Conservation (phyloP, 176 grass and related monocot species). For the Cymbopogon citratus region DNA sequence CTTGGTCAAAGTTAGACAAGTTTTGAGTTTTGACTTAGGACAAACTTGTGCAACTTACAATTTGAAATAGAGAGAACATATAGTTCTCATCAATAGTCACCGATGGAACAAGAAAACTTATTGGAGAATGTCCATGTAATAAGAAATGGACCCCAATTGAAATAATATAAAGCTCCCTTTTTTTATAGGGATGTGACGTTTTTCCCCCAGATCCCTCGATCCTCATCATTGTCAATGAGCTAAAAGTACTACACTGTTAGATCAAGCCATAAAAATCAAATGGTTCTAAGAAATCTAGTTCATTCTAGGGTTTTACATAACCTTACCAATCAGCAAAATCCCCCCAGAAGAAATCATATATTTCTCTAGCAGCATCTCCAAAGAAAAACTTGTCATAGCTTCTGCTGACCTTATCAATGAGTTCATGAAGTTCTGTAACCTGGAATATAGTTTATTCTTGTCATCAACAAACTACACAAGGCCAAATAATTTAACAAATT, state of each 20-base stretch:
- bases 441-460: slow-evolving; percentile 31
- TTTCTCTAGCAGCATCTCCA: slow-evolving; percentile 95
- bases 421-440: slow-evolving; percentile 92
- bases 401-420: slow-evolving; percentile 72
- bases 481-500: slow-evolving; percentile 24
- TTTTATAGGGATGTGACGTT: not conserved
- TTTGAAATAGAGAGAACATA: not conserved
- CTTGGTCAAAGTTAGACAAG: not conserved
- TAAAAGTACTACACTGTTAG: not conserved
- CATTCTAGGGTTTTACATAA: slow-evolving; percentile 1
- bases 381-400: slow-evolving; percentile 99
- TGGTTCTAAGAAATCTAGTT: not conserved
- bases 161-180: not conserved
- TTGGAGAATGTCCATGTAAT: not conserved
- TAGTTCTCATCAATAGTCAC: not conserved
- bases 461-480: slow-evolving; percentile 23
- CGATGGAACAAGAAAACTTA: not conserved
- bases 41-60: not conserved
- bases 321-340: slow-evolving; percentile 98
- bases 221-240: not conserved
- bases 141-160: not conserved
- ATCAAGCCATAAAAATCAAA: not conserved
- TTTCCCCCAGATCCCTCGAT: not conserved
- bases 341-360: slow-evolving; percentile 96
- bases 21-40: not conserved